Percentiles rank a stretch among this genome's conserved stretches.
Evolutionary conservation across 2,329 filamentous ascomycete species (phyloP).

Genomic region (Eurotiales sp.): DNA sequence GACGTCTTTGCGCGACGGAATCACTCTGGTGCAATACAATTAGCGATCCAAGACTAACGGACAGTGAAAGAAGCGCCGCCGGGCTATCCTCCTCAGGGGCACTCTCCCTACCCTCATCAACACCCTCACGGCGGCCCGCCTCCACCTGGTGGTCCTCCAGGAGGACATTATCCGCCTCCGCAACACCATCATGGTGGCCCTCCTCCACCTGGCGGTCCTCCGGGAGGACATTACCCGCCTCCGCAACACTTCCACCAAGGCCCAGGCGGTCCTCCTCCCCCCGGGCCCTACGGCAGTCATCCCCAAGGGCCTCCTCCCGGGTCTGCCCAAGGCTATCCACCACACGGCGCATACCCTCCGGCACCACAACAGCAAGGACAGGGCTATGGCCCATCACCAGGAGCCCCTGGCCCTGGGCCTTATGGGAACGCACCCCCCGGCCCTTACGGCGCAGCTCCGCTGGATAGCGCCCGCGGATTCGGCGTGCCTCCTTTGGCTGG

Average conservation of each 20-base stretch:
- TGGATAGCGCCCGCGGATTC: conserved; percentile 33
- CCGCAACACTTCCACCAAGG: no score
- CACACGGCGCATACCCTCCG: conserved; percentile 23
- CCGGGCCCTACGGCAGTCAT: conserved; percentile 3
- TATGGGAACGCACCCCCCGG: conserved; percentile 21
- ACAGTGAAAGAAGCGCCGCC: conserved; percentile 6
- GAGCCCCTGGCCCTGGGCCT: conserved; percentile 15
- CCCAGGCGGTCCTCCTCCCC: conserved; percentile 2
- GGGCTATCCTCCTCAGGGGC: conserved; percentile 16
- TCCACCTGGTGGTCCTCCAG: conserved; percentile 5
- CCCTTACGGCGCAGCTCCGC: conserved; percentile 25
- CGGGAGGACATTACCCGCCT: conserved; percentile 1
- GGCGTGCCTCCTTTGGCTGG: conserved; percentile 52
- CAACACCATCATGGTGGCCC: conserved; percentile 3
- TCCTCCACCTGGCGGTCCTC: conserved; percentile 2
- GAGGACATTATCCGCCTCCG: not conserved
- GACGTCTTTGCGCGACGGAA: no score
- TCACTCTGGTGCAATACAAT: no score
- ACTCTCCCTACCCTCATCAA: conserved; percentile 14
- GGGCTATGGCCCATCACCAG: conserved; percentile 23
- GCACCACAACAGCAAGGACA: conserved; percentile 20
- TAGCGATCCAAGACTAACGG: not conserved
- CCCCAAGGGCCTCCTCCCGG: conserved; percentile 10
- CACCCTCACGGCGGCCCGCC: conserved; percentile 10
- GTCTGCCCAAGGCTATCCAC: conserved; percentile 15